These are phyloP conservation scores for Calonectria naviculata DNA, from an alignment of 2,329 filamentous ascomycete genomes.

Conservation along the genomic window DNA sequence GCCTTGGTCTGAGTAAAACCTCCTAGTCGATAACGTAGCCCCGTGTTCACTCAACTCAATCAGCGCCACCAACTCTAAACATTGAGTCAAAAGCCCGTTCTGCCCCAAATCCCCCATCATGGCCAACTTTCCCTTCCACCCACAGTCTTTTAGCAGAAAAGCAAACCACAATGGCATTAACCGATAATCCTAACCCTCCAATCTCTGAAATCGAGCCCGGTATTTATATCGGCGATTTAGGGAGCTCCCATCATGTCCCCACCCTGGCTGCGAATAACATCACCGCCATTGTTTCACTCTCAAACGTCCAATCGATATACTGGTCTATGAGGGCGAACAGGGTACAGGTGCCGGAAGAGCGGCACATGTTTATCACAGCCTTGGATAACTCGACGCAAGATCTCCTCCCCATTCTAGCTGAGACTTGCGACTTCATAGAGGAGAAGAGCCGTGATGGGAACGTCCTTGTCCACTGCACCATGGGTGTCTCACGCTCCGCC, in stretches of 20 bases:
- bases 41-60: not conserved
- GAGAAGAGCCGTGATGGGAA: not conserved
- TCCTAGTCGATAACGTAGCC: not conserved
- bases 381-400: not conserved
- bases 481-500: not conserved
- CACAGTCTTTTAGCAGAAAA: not conserved
- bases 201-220: not conserved
- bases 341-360: not conserved
- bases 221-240: not conserved
- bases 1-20: not conserved
- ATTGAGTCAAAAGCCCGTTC: not conserved
- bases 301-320: not conserved
- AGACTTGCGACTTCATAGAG: not conserved
- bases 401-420: not conserved
- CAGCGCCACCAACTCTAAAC: not conserved
- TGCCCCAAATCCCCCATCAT: not conserved
- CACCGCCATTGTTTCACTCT: not conserved
- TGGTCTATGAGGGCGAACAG: conserved; percentile 1
- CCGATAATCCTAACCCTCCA: not conserved
- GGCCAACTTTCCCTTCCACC: not conserved
- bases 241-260: not conserved
- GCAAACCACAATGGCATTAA: not conserved
- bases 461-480: not conserved
- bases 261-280: not conserved
- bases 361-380: not conserved